A percentile compares a stretch with the other conserved stretches of the same genome.
phyloP scores from a whole-genome alignment of 2,329 filamentous ascomycete species.

The Cladophialophora bantiana region DNA sequence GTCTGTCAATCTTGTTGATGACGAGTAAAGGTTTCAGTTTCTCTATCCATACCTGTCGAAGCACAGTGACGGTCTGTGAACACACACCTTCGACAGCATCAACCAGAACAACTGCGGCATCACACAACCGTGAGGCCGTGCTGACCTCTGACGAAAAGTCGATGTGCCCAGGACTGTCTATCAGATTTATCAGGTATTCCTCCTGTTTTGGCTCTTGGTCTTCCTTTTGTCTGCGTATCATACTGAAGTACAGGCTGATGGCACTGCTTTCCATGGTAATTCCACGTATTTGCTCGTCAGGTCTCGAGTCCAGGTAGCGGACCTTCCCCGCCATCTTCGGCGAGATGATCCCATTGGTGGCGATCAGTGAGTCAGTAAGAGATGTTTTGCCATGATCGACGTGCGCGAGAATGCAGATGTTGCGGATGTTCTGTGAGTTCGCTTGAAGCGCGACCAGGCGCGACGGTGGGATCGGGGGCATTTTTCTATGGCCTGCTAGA shows the following conservation, averaged over 20 bases:
- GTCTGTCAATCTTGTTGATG: conserved; percentile 97
- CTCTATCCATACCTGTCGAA: conserved; percentile 94
- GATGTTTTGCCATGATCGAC: conserved; percentile 99
- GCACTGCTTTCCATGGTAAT: conserved; percentile 99
- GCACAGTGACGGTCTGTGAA: conserved; percentile 96
- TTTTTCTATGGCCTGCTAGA: conserved; percentile 48
- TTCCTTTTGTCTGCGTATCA: conserved; percentile 72
- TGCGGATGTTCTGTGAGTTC: conserved; percentile 86
- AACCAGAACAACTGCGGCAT: conserved; percentile 91
- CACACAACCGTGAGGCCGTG: conserved; percentile 90
- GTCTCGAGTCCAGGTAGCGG: conserved; percentile 92
- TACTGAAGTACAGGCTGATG: conserved; percentile 94
- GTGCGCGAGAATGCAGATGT: conserved; percentile 96
- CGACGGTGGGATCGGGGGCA: conserved; percentile 91
- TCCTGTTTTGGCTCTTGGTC: conserved; percentile 74
- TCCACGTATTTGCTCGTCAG: conserved; percentile 92
- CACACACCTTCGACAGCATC: conserved; percentile 98
- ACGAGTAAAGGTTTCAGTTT: conserved; percentile 93
- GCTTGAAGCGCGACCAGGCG: conserved; percentile 90
- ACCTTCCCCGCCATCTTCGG: conserved; percentile 97
- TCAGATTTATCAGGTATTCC: conserved; percentile 95
- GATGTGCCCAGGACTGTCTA: conserved; percentile 97
- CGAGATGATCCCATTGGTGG: conserved; percentile 99
- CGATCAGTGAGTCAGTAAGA: conserved; percentile 91
- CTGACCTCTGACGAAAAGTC: conserved; percentile 99